These are phyloP conservation scores for Blastobotrys aristatus DNA, from an alignment of 1,139 yeast genomes.

Conservation along the genomic window DNA sequence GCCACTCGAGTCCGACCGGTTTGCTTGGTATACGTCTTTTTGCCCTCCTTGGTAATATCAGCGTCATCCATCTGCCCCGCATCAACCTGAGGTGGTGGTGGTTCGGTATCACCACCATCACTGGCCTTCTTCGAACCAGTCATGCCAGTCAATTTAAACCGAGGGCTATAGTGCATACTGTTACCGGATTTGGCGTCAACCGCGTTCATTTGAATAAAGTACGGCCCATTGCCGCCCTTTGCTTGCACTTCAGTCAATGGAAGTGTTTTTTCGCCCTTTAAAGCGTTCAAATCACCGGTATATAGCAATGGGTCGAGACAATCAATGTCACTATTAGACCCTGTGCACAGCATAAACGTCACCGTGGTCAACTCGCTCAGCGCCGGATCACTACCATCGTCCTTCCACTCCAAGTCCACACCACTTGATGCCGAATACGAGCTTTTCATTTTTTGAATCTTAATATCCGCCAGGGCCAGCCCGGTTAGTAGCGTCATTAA, in stretches of 20 bases:
- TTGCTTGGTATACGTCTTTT: slow-evolving; percentile 65
- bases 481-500: neutral
- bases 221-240: slow-evolving; percentile 57
- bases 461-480: slow-evolving; percentile 48
- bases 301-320: slow-evolving; percentile 39
- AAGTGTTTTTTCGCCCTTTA: slow-evolving; percentile 26
- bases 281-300: slow-evolving; percentile 27
- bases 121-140: slow-evolving; percentile 48
- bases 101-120: slow-evolving; percentile 38
- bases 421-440: slow-evolving; percentile 48
- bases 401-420: slow-evolving; percentile 58
- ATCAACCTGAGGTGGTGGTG: slow-evolving; percentile 37
- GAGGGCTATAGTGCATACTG: slow-evolving; percentile 65
- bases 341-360: slow-evolving; percentile 63
- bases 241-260: slow-evolving; percentile 39
- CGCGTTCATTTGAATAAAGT: slow-evolving; percentile 62
- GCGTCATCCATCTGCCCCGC: slow-evolving; percentile 32
- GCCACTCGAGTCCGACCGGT: slow-evolving; percentile 74
- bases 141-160: slow-evolving; percentile 68
- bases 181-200: slow-evolving; percentile 39
- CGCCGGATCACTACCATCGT: slow-evolving; percentile 46
- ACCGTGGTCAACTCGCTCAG: slow-evolving; percentile 43
- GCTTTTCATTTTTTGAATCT: slow-evolving; percentile 49
- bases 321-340: slow-evolving; percentile 48
- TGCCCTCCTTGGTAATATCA: slow-evolving; percentile 29